Evolutionary conservation across 2,329 filamentous ascomycete genomes (phyloP).

Genomic region (Alternaria triticimaculans): DNA sequence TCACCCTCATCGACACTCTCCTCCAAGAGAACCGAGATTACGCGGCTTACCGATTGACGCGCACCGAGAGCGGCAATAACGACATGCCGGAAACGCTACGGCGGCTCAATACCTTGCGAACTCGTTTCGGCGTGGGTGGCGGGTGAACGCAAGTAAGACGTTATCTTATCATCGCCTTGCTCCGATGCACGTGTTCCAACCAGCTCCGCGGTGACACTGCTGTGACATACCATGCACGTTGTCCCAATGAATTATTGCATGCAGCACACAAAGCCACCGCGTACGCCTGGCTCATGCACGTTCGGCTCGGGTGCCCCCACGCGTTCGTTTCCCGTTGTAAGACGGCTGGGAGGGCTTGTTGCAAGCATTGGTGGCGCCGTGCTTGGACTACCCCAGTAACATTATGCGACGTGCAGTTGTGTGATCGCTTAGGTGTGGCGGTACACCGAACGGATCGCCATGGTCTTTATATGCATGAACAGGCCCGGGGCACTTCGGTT

Average conservation of each 20-base stretch:
- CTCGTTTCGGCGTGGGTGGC: slow-evolving; percentile 43
- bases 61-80: slow-evolving; percentile 31
- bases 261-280: slow-evolving; percentile 4
- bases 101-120: slow-evolving; percentile 43
- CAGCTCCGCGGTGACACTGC: slow-evolving; percentile 6
- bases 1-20: slow-evolving; percentile 51
- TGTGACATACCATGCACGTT: slow-evolving; percentile 4
- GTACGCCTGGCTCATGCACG: background rate
- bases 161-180: slow-evolving; percentile 10
- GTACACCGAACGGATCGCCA: background rate
- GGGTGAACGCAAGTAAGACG: slow-evolving; percentile 28
- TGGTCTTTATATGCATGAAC: background rate
- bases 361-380: background rate
- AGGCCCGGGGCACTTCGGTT: background rate
- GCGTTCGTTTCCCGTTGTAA: background rate
- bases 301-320: slow-evolving; percentile 17
- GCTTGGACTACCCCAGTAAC: background rate
- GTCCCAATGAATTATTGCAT: slow-evolving; percentile 8
- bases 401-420: background rate
- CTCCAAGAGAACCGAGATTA: slow-evolving; percentile 52
- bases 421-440: background rate
- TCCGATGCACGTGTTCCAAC: slow-evolving; percentile 5
- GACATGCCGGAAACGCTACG: slow-evolving; percentile 43
- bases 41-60: slow-evolving; percentile 40
- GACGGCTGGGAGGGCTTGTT: background rate